Percentiles rank a stretch among this genome's conserved stretches.
These are phyloP conservation scores for Magnolia officinalis DNA, from an alignment of 164 flowering plant species.

Conservation along the genomic window DNA sequence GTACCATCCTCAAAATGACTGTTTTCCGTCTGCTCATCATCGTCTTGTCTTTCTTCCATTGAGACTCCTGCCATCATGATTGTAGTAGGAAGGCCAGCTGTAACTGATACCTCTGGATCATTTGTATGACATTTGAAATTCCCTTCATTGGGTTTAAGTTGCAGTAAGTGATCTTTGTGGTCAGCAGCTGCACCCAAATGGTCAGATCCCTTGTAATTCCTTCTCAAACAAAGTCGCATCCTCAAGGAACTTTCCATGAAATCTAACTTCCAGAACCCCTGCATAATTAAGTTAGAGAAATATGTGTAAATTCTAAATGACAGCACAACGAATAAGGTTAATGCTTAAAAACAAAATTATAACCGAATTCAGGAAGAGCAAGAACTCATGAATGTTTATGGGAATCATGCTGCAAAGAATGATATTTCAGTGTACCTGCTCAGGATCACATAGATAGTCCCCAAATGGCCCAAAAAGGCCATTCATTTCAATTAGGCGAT, in stretches of 20 bases:
- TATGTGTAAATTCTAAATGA: background rate
- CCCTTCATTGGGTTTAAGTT: slow-evolving; percentile 27
- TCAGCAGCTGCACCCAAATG: slow-evolving; percentile 91
- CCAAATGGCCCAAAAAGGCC: slow-evolving; percentile 80
- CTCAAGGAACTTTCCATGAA: slow-evolving; percentile 88
- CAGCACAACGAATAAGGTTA: background rate
- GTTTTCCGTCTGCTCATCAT: slow-evolving; percentile 55
- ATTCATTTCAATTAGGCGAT: slow-evolving; percentile 67
- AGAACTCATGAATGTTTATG: background rate
- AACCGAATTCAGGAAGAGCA: background rate
- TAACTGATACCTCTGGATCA: background rate
- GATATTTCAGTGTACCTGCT: slow-evolving; percentile 46
- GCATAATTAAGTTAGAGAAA: slow-evolving; percentile 1
- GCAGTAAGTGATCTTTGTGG: slow-evolving; percentile 51
- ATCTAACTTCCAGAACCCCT: slow-evolving; percentile 96
- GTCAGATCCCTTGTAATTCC: slow-evolving; percentile 74
- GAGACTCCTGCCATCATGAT: slow-evolving; percentile 83
- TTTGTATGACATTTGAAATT: background rate
- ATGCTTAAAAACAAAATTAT: background rate
- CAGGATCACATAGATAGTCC: slow-evolving; percentile 42
- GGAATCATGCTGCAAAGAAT: background rate
- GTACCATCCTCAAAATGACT: slow-evolving; percentile 34
- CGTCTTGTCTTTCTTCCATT: slow-evolving; percentile 52
- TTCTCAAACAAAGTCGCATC: slow-evolving; percentile 79
- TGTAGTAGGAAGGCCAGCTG: slow-evolving; percentile 34